phyloP scores from a whole-genome alignment of 2,329 filamentous ascomycete genomes.

The Fusarium proliferatum region DNA sequence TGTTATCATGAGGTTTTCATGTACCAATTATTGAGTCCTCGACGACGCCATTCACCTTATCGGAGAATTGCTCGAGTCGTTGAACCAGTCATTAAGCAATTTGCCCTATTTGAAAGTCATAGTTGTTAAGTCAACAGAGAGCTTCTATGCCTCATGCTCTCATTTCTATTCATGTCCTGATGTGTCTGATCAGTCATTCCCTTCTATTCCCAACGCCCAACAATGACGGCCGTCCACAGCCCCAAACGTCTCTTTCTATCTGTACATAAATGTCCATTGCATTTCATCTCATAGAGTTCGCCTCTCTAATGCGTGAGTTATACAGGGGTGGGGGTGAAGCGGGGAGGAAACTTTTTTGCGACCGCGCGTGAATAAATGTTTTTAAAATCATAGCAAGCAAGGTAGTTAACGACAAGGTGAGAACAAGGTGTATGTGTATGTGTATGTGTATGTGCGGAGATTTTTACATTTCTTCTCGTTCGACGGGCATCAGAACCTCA shows the following conservation, averaged over 20 bases:
- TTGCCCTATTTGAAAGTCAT: neutral
- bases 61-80: neutral
- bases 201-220: conserved; percentile 49
- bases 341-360: conserved; percentile 14
- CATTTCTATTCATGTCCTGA: conserved; percentile 44
- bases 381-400: conserved; percentile 31
- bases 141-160: conserved; percentile 42
- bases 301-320: conserved; percentile 28
- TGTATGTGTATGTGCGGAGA: conserved; percentile 30
- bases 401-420: conserved; percentile 33
- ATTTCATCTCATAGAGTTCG: conserved; percentile 30
- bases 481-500: conserved; percentile 60
- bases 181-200: conserved; percentile 37
- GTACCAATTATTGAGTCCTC: conserved; percentile 1
- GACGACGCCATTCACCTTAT: neutral
- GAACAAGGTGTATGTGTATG: conserved; percentile 17
- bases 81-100: neutral
- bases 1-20: neutral
- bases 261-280: conserved; percentile 45
- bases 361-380: conserved; percentile 10
- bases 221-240: conserved; percentile 39
- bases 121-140: conserved; percentile 32
- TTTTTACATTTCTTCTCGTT: conserved; percentile 44
- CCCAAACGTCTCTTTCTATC: conserved; percentile 38
- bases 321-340: conserved; percentile 19